Conservation (phyloP, 805 yeast genomes). For the Wickerhamiella nectarea region DNA sequence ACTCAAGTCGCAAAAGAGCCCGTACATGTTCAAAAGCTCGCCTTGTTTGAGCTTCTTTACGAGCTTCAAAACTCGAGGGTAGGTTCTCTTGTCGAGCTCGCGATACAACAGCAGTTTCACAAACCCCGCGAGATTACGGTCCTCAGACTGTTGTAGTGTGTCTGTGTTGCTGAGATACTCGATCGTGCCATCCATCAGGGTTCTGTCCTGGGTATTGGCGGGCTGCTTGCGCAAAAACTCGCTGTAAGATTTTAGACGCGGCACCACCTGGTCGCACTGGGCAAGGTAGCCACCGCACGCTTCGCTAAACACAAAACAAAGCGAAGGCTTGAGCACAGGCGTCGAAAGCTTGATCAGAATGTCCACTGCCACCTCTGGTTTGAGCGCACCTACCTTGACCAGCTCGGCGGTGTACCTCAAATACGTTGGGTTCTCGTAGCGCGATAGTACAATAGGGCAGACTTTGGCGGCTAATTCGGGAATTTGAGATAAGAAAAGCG, state of each 20-base stretch:
- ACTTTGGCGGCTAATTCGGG: not conserved
- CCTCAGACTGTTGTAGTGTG: not conserved
- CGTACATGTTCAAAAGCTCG: not conserved
- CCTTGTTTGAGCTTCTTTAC: not conserved
- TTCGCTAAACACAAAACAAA: not conserved
- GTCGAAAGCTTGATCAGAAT: constrained; percentile 5
- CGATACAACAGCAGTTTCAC: constrained; percentile 1
- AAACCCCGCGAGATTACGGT: not conserved
- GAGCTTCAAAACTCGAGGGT: not conserved
- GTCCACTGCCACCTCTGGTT: constrained; percentile 1
- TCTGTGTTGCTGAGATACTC: not conserved
- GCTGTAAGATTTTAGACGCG: not conserved
- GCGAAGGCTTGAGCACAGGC: not conserved
- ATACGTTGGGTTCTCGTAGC: not conserved
- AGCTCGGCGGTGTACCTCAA: constrained; percentile 5
- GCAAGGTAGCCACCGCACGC: constrained; percentile 3
- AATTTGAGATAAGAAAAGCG: not conserved
- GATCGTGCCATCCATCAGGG: constrained; percentile 3
- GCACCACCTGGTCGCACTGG: not conserved
- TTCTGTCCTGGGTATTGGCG: constrained; percentile 3
- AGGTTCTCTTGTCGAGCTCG: not conserved
- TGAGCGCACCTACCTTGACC: not conserved
- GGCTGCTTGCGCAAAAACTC: constrained; percentile 3
- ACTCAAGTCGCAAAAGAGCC: not conserved
- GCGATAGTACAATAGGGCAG: not conserved